Conservation (phyloP, 2,329 filamentous ascomycete species). For the Trichoderma sp. region DNA sequence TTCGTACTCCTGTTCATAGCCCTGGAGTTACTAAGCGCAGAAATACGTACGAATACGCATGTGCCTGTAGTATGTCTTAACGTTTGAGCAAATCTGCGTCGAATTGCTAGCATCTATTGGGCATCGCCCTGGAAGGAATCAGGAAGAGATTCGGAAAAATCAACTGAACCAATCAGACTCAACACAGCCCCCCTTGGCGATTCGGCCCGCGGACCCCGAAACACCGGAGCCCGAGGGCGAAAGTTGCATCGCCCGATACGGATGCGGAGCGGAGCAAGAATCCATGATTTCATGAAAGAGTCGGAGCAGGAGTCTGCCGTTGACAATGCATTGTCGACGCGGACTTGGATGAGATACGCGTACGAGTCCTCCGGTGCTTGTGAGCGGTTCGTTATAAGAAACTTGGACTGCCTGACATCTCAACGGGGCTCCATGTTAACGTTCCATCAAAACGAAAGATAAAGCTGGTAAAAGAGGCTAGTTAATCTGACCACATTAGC, state of each 20-base stretch:
- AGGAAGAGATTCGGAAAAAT: not conserved
- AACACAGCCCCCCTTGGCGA: not conserved
- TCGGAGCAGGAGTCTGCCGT: not conserved
- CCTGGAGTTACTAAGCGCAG: not conserved
- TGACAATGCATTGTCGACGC: not conserved
- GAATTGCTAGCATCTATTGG: not conserved
- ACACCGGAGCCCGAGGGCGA: not conserved
- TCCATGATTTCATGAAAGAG: not conserved
- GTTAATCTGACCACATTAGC: not conserved
- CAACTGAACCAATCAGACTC: not conserved
- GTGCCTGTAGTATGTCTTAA: too few relatives aligned
- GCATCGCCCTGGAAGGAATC: not conserved
- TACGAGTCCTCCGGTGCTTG: not conserved
- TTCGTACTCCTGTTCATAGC: not conserved
- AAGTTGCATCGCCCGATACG: not conserved
- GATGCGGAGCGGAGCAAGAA: not conserved
- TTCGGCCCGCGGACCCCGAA: constrained; percentile 9
- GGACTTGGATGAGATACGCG: not conserved
- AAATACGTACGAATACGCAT: not conserved
- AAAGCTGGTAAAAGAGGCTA: not conserved
- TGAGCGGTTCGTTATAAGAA: not conserved
- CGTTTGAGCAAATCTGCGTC: not conserved
- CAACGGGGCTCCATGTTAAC: not conserved
- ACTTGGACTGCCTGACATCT: not conserved
- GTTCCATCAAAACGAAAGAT: not conserved